Conservation (phyloP, 495 filamentous ascomycete species). For the Xylaria curta region DNA sequence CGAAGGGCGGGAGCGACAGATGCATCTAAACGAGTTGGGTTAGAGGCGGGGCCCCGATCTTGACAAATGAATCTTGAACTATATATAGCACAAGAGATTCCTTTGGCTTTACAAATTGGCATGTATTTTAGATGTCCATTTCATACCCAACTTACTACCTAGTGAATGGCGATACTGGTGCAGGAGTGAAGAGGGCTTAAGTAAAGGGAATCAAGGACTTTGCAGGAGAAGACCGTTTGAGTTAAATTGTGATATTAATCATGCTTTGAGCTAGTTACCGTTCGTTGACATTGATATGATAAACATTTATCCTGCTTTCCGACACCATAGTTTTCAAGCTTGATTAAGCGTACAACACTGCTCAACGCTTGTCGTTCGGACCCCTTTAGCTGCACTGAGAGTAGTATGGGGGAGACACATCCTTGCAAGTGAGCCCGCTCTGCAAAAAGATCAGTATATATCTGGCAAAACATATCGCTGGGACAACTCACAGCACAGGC, state of each 20-base stretch:
- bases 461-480: neutral
- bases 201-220: neutral
- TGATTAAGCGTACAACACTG: neutral
- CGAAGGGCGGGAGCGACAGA: neutral
- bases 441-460: conserved; percentile 1
- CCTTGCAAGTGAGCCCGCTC: conserved; percentile 36
- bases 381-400: conserved; percentile 49
- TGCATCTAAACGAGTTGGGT: neutral
- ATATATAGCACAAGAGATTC: neutral
- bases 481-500: conserved; percentile 38
- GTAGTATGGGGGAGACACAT: conserved; percentile 46
- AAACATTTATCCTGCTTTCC: neutral
- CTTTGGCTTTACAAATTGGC: neutral
- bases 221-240: neutral
- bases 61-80: no score
- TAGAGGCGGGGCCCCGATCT: neutral
- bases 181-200: neutral
- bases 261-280: conserved; percentile 8
- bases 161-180: neutral
- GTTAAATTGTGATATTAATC: neutral
- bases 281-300: neutral
- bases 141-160: neutral
- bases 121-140: neutral
- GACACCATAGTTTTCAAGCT: neutral
- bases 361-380: neutral